Evolutionary conservation across 2,329 filamentous ascomycete genomes (phyloP), one percentile per base, ranked within the genome.

Genomic region (Fonsecaea pugnacius): DNA sequence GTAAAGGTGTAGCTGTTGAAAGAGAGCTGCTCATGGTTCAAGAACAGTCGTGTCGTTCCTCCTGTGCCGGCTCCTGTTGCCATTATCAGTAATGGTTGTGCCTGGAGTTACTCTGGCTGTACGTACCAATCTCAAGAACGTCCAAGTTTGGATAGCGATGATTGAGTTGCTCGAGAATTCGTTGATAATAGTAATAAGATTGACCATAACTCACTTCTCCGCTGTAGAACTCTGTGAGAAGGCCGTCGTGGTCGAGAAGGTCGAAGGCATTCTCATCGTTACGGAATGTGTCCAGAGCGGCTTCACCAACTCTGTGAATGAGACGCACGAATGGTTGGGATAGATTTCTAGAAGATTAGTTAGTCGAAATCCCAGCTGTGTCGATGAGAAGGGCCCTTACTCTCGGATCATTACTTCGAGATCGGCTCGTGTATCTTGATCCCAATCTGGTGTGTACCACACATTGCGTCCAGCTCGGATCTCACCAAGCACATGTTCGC

Each of bases 41-140:
- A 46, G 27, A 32, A 68, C 32, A 8, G 16, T 24, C 4, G 35
- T 5, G 74, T 74, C 10, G 72, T 66, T 32, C 70, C 71, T 0
- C 73, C 74, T 7, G 73, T 75, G 12, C 74, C 74, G 2, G 68
- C 72, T 1, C 73, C 73, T 2, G 74, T 66, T 48, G 66, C 8
- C 4, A 36, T 30, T n/a, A 36, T 48, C 14, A 21, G 16, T 36
- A 60, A 9, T 66, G 24, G 43, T 66, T 51, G 8, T 54, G 53
- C 6, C 65, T 63, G 40, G 56, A 48, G 56, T 18, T 4, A 58
- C 52, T 16, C 64, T 68, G 30, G 67, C 64, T 40, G 32, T 70
- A 67, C 40, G 40, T 46, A 46, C 40, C 40, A 9, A 76, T 67
- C 53, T 72, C 70, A 12, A 72, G 60, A 52, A 72, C 50, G 3